Base-by-base conservation (phyloP, 495 filamentous ascomycete genomes). In the Glutinoglossum americanum region DNA sequence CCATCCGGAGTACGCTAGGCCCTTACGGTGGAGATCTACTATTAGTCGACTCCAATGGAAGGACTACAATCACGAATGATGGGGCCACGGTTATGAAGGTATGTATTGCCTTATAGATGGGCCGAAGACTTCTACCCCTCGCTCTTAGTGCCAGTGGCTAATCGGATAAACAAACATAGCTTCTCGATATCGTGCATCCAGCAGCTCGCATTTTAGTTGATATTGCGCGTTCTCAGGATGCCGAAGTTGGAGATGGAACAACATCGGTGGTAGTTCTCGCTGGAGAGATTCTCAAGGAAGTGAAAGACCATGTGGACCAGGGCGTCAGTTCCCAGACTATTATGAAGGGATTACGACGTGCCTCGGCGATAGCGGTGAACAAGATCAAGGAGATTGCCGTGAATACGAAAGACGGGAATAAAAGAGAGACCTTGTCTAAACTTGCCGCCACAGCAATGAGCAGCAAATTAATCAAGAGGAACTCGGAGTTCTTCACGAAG, bases 41-140 rank as follows among this genome's bases (percentile, higher is more conserved):
- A 64, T 78, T 98, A 68, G 92, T 98, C 59, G 93, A 98, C 71
- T 80, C 77, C 65, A 95, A 96, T 75, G 92, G 92, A 67, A 83
- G 70, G 68, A 88, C 94, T 73, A 98, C 92, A 62, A 96, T 98
- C 65, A 98, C 92, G 53, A 98, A 98, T 70, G 92, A 98, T 78
- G 92, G 92, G 66, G 92, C 92, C 47, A 98, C 92, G 25, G 92
- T 97, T 47, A 98, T 98, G 92, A 96, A 95, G 80, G 88, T 89
- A 67, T 63, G 75, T 62, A 30, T 9, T 35, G 11, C 35, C 15
- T 15, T 45, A 45, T n/a, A 15, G 47, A 45, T 28, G n/a, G 44
- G 25, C 30, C 19, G 11, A 30, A n/a, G 23, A 54, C 56, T 25
- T 25, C 25, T 19, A 48, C 3, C 5, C 41, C n/a, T 13, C n/a